Evolutionary conservation across 306 rosid species (phyloP).

Genomic region (Vigna unguiculata): DNA sequence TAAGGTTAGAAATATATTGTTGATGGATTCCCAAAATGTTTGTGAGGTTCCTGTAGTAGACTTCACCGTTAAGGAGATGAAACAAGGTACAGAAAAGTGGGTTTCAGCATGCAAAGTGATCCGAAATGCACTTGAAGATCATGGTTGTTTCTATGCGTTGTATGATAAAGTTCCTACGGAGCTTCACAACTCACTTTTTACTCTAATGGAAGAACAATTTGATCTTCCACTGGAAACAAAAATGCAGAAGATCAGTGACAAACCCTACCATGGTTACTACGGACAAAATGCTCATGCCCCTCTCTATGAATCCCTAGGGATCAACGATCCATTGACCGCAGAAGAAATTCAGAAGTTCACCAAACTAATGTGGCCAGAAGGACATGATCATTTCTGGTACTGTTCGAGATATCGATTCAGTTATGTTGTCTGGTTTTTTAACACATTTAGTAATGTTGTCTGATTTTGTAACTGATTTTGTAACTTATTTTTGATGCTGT

Average conservation of each 20-base stretch:
- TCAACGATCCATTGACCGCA: constrained; percentile 21
- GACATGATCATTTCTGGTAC: constrained; percentile 53
- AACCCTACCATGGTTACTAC: constrained; percentile 46
- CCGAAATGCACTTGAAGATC: constrained; percentile 41
- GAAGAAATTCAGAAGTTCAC: constrained; percentile 43
- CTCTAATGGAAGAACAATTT: constrained; percentile 41
- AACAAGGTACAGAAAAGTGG: constrained; percentile 34
- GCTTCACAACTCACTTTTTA: constrained; percentile 46
- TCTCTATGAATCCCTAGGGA: constrained; percentile 42
- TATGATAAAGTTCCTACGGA: constrained; percentile 36
- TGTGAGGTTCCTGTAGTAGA: constrained; percentile 37
- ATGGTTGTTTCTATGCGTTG: constrained; percentile 42
- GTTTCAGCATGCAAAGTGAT: constrained; percentile 38
- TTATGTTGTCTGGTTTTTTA: not conserved
- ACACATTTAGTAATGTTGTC: too few species aligned
- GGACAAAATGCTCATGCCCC: not conserved
- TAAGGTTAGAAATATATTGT: not conserved
- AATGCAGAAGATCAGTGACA: constrained; percentile 31
- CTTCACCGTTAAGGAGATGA: constrained; percentile 38
- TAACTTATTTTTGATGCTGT: not conserved
- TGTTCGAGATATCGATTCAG: not conserved
- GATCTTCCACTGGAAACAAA: constrained; percentile 52
- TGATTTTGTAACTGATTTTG: too few species aligned
- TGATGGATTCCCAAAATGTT: constrained; percentile 18
- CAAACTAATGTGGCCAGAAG: constrained; percentile 46